Conservation (phyloP, 2,329 filamentous ascomycete species). For the Claviceps sp. region DNA sequence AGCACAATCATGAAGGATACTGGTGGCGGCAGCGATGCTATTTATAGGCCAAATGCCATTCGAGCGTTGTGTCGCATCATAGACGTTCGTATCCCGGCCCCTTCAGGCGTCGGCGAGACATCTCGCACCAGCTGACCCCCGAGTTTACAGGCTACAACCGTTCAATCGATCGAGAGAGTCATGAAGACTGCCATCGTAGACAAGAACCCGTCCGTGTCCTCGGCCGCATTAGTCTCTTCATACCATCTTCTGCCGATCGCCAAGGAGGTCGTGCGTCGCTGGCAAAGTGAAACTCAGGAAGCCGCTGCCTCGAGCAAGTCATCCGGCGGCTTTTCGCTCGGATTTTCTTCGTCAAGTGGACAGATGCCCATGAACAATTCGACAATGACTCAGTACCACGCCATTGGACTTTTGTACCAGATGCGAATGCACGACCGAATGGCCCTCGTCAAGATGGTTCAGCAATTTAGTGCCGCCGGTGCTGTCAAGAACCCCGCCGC, state of each 20-base stretch:
- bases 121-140: background rate
- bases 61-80: slow-evolving; percentile 92
- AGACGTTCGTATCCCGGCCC: slow-evolving; percentile 47
- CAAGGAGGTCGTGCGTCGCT: slow-evolving; percentile 86
- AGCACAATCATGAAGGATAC: slow-evolving; percentile 99
- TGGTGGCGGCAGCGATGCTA: slow-evolving; percentile 81
- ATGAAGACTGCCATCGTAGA: slow-evolving; percentile 99
- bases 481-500: slow-evolving; percentile 92
- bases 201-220: slow-evolving; percentile 95
- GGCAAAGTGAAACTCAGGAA: slow-evolving; percentile 98
- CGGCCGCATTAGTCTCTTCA: slow-evolving; percentile 87
- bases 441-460: slow-evolving; percentile 99
- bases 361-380: slow-evolving; percentile 78
- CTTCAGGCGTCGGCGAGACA: background rate
- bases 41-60: slow-evolving; percentile 93
- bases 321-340: slow-evolving; percentile 77
- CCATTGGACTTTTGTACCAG: slow-evolving; percentile 92
- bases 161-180: slow-evolving; percentile 93
- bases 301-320: slow-evolving; percentile 84
- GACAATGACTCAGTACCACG: slow-evolving; percentile 97
- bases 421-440: slow-evolving; percentile 97
- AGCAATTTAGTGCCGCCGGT: slow-evolving; percentile 86
- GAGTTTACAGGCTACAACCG: slow-evolving; percentile 61
- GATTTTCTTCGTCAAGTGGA: slow-evolving; percentile 70
- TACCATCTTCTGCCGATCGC: slow-evolving; percentile 96